phyloP scores from a whole-genome alignment of 192 early-diverging fungal species.

The Dissophora globulifera region DNA sequence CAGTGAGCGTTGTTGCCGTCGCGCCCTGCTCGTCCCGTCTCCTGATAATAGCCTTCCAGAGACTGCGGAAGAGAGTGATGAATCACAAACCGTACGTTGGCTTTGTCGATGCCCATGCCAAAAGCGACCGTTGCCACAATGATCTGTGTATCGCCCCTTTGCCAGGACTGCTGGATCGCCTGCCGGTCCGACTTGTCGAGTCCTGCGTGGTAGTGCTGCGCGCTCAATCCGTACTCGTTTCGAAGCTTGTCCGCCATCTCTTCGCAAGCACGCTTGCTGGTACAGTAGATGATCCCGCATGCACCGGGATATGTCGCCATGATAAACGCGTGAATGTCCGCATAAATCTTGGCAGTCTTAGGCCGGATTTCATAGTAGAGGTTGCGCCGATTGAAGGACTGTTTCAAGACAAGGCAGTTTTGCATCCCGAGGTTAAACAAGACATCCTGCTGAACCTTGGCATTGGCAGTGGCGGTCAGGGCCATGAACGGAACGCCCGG shows the following conservation, averaged over 20 bases:
- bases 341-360: conserved; percentile 70
- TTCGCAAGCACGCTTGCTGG: conserved; percentile 82
- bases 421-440: conserved; percentile 76
- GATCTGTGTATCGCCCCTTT: conserved; percentile 72
- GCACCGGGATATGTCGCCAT: conserved; percentile 65
- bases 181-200: conserved; percentile 81
- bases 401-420: conserved; percentile 77
- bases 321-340: conserved; percentile 82
- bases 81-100: conserved; percentile 95
- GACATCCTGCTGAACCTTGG: conserved; percentile 87
- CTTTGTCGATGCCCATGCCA: conserved; percentile 98
- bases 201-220: conserved; percentile 90
- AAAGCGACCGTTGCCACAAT: conserved; percentile 98
- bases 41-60: conserved; percentile 96
- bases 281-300: conserved; percentile 95
- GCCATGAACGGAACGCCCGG: conserved; percentile 91
- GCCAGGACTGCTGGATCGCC: conserved; percentile 87
- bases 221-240: conserved; percentile 65
- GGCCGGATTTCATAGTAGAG: conserved; percentile 78
- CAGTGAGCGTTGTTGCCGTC: conserved; percentile 90
- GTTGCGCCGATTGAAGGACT: conserved; percentile 91
- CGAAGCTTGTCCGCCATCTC: conserved; percentile 78
- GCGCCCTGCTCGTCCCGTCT: conserved; percentile 95
- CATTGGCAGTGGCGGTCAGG: conserved; percentile 94
- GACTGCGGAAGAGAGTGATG: conserved; percentile 91